Conservation (phyloP, 805 yeast genomes). For the Cyberlindnera americana region DNA sequence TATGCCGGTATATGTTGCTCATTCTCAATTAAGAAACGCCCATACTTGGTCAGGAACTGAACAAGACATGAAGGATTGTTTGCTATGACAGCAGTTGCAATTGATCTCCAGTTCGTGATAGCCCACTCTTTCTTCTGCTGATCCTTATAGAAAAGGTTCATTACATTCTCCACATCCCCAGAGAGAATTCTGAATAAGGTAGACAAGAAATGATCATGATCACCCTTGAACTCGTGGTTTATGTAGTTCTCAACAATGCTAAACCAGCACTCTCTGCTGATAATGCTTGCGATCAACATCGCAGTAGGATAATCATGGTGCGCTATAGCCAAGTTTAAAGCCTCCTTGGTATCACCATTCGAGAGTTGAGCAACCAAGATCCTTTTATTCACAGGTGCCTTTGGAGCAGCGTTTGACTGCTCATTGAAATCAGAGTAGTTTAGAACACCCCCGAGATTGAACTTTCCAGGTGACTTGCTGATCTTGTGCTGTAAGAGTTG, state of each 20-base stretch:
- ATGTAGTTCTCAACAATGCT: conserved; percentile 56
- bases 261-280: conserved; percentile 60
- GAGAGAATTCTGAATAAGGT: conserved; percentile 58
- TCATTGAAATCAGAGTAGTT: conserved; percentile 19
- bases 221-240: conserved; percentile 42
- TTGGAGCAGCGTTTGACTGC: conserved; percentile 8
- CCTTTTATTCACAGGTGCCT: conserved; percentile 26
- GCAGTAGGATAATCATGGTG: conserved; percentile 78
- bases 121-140: conserved; percentile 46
- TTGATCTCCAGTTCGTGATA: conserved; percentile 46
- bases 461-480: conserved; percentile 12
- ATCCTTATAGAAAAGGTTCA: conserved; percentile 44
- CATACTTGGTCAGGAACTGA: conserved; percentile 49
- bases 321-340: conserved; percentile 57
- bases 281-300: conserved; percentile 60
- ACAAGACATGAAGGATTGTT: conserved; percentile 31
- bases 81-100: conserved; percentile 38
- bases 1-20: conserved; percentile 37
- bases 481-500: conserved; percentile 26
- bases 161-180: conserved; percentile 54
- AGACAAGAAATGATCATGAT: conserved; percentile 44
- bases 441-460: conserved; percentile 22
- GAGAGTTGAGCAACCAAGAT: conserved; percentile 53
- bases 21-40: conserved; percentile 39
- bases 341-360: conserved; percentile 67